phyloP scores from a whole-genome alignment of 1,139 yeast genomes.

The Hemisphaericaspora subhashii region DNA sequence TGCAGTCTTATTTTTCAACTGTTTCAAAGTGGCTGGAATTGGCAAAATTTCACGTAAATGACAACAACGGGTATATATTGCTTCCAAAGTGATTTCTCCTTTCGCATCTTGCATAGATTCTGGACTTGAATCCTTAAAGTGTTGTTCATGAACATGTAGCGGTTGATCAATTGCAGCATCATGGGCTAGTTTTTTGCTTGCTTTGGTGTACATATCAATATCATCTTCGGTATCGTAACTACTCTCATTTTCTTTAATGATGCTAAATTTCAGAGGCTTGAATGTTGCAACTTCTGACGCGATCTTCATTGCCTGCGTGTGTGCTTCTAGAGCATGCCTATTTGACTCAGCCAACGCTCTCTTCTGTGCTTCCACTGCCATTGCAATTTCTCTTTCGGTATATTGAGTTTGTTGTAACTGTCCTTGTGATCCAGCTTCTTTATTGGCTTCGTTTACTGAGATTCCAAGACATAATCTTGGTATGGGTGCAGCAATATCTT shows the following conservation, averaged over 20 bases:
- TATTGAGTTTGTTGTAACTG: slow-evolving; percentile 28
- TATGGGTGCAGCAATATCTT: slow-evolving; percentile 63
- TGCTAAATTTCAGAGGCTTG: slow-evolving; percentile 16
- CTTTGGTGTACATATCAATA: slow-evolving; percentile 13
- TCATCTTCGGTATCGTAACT: slow-evolving; percentile 18
- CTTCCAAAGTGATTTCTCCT: slow-evolving; percentile 53
- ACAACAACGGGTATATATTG: slow-evolving; percentile 86
- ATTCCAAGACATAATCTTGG: slow-evolving; percentile 68
- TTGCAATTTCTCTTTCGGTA: slow-evolving; percentile 49
- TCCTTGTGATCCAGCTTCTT: slow-evolving; percentile 5
- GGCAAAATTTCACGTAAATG: slow-evolving; percentile 91
- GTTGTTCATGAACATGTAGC: slow-evolving; percentile 65
- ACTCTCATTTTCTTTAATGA: slow-evolving; percentile 13
- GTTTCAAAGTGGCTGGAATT: slow-evolving; percentile 86
- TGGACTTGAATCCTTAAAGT: slow-evolving; percentile 40
- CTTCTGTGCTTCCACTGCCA: slow-evolving; percentile 59
- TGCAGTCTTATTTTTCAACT: slow-evolving; percentile 69
- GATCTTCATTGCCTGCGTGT: slow-evolving; percentile 63
- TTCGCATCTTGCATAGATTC: slow-evolving; percentile 17
- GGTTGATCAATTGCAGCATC: slow-evolving; percentile 53
- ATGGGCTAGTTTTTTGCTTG: slow-evolving; percentile 13
- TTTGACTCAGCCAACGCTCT: slow-evolving; percentile 59
- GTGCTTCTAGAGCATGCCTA: slow-evolving; percentile 75
- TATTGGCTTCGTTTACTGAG: slow-evolving; percentile 34
- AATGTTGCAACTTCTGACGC: slow-evolving; percentile 60